Conservation (phyloP, 2,329 filamentous ascomycete species). For the Neobulgaria alba region DNA sequence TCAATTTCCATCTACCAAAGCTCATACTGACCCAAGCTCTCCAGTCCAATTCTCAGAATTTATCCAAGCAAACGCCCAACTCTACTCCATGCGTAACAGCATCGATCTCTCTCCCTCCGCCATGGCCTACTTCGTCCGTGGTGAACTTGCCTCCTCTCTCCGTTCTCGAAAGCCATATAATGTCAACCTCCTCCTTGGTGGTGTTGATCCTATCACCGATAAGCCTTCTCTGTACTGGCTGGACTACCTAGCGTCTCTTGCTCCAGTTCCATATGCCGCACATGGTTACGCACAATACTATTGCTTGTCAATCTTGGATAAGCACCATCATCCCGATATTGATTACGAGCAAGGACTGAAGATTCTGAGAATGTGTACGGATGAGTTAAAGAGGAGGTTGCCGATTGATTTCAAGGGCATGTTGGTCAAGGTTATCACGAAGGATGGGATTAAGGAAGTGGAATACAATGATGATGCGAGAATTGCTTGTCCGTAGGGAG, state of each 20-base stretch:
- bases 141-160: slow-evolving; percentile 83
- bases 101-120: slow-evolving; percentile 84
- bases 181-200: slow-evolving; percentile 91
- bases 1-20: no score
- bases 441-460: slow-evolving; percentile 81
- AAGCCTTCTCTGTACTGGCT: slow-evolving; percentile 95
- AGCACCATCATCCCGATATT: slow-evolving; percentile 96
- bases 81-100: slow-evolving; percentile 98
- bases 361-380: slow-evolving; percentile 87
- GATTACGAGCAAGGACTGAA: slow-evolving; percentile 82
- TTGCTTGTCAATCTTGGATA: slow-evolving; percentile 94
- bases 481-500: slow-evolving; percentile 22
- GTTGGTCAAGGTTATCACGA: slow-evolving; percentile 87
- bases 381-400: slow-evolving; percentile 92
- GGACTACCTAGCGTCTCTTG: slow-evolving; percentile 87
- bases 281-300: slow-evolving; percentile 99
- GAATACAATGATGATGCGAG: slow-evolving; percentile 64
- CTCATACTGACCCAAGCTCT: slow-evolving; percentile 11
- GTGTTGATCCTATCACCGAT: slow-evolving; percentile 83
- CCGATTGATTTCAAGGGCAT: slow-evolving; percentile 99
- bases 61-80: slow-evolving; percentile 95
- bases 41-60: slow-evolving; percentile 98
- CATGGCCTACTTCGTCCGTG: slow-evolving; percentile 86
- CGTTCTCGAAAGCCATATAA: slow-evolving; percentile 91
- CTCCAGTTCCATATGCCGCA: slow-evolving; percentile 85